These are phyloP conservation scores for Wickerhamiella occidentalis DNA, from an alignment of 805 yeast species.

Conservation along the genomic window DNA sequence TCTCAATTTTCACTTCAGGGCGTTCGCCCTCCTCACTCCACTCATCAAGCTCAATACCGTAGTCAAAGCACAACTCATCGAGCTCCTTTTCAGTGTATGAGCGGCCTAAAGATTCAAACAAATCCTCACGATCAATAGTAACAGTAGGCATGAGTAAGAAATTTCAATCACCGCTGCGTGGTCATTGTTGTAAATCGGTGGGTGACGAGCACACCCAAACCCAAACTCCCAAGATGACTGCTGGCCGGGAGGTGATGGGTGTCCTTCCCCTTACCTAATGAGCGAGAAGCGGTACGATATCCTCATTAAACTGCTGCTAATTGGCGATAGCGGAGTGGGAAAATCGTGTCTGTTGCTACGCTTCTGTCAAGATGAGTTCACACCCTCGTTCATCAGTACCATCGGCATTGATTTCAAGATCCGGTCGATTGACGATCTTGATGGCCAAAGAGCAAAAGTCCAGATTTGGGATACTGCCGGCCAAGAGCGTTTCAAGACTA, in stretches of 20 bases:
- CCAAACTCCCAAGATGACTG: background rate
- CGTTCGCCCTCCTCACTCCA: conserved; percentile 85
- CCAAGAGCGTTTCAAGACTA: conserved; percentile 94
- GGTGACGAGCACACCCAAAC: background rate
- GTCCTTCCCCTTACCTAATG: conserved; percentile 8
- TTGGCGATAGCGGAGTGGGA: conserved; percentile 70
- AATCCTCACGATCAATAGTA: conserved; percentile 87
- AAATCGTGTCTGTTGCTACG: conserved; percentile 72
- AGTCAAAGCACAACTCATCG: conserved; percentile 94
- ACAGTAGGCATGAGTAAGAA: conserved; percentile 73
- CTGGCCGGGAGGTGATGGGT: background rate
- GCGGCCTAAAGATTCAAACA: conserved; percentile 63
- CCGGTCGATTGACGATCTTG: conserved; percentile 75
- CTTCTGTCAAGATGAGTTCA: conserved; percentile 92
- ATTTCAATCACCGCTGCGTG: background rate
- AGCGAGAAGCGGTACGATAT: conserved; percentile 50
- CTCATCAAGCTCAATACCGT: conserved; percentile 95
- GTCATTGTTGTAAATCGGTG: background rate
- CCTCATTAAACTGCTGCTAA: conserved; percentile 81
- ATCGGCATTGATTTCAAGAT: conserved; percentile 98
- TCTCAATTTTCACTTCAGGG: conserved; percentile 93
- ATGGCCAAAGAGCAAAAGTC: conserved; percentile 83
- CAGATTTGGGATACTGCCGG: conserved; percentile 99
- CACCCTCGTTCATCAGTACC: conserved; percentile 92
- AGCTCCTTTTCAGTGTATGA: conserved; percentile 68